These are phyloP conservation scores for Kwoniella sp. DNA, from an alignment of 768 basidiomycete species.

Conservation along the genomic window DNA sequence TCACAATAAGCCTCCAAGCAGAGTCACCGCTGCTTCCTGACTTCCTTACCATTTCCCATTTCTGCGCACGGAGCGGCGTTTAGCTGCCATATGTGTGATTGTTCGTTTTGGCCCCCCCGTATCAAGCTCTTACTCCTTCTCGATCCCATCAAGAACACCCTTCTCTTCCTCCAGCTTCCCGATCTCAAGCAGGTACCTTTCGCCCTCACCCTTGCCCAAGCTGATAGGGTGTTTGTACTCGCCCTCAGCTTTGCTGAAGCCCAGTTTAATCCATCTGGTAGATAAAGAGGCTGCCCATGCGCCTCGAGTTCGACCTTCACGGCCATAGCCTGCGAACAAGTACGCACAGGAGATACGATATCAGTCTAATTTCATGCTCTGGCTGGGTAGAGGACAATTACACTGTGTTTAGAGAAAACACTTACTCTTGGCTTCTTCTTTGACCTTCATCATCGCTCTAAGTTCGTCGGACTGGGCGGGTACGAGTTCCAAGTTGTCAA, in stretches of 20 bases:
- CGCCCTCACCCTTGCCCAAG: slow-evolving; percentile 25
- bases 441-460: slow-evolving; percentile 29
- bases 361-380: too few species aligned
- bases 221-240: slow-evolving; percentile 21
- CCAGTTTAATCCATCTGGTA: slow-evolving; percentile 36
- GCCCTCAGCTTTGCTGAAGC: slow-evolving; percentile 16
- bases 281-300: slow-evolving; percentile 29
- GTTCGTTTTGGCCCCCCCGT: too few species aligned
- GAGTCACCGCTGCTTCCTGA: too few species aligned
- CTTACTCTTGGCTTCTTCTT: slow-evolving; percentile 34
- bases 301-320: slow-evolving; percentile 23
- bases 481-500: slow-evolving; percentile 28
- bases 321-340: slow-evolving; percentile 19
- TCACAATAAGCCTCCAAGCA: too few species aligned
- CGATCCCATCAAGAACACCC: slow-evolving; percentile 3
- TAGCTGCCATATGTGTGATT: too few species aligned
- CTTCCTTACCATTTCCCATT: too few species aligned
- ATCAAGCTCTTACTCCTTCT: not conserved
- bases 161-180: slow-evolving; percentile 28
- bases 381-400: not conserved
- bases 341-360: too few species aligned
- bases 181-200: slow-evolving; percentile 30
- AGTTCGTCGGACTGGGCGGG: slow-evolving; percentile 28
- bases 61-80: too few species aligned
- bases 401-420: not conserved